These are phyloP conservation scores for Arthrobotrys pseudoclavata DNA, from an alignment of 2,329 filamentous ascomycete genomes.

Conservation along the genomic window DNA sequence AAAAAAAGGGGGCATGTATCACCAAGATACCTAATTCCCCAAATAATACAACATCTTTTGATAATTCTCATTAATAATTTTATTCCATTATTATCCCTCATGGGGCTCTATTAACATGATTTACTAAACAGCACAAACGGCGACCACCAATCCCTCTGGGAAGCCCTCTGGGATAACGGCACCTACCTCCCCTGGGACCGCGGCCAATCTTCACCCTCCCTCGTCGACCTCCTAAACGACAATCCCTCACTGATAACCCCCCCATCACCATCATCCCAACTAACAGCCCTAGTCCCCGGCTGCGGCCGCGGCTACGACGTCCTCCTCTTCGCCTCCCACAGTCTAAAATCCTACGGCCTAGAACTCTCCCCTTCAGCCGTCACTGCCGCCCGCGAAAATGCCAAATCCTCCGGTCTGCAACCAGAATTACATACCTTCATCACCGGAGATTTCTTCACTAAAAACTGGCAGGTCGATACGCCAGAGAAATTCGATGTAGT, in stretches of 20 bases:
- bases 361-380: constrained; percentile 74
- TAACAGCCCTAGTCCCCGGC: constrained; percentile 78
- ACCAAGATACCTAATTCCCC: neutral
- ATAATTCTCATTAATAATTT: neutral
- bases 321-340: constrained; percentile 78
- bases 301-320: constrained; percentile 88
- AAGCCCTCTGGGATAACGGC: constrained; percentile 44
- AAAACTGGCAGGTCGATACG: neutral
- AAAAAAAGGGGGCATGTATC: neutral
- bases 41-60: neutral
- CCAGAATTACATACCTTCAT: constrained; percentile 21
- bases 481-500: constrained; percentile 68
- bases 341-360: constrained; percentile 82
- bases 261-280: constrained; percentile 61
- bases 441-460: constrained; percentile 44
- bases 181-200: constrained; percentile 69
- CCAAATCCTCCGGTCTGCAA: constrained; percentile 22
- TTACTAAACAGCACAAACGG: constrained; percentile 31
- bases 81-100: neutral
- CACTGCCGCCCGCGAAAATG: constrained; percentile 61
- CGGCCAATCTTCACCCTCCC: constrained; percentile 70
- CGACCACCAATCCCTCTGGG: constrained; percentile 46
- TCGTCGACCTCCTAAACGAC: constrained; percentile 70
- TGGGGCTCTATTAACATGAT: neutral
- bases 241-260: constrained; percentile 65